These are phyloP conservation scores for Collybiopsis confluens DNA, from an alignment of 768 basidiomycete genomes.

Conservation along the genomic window DNA sequence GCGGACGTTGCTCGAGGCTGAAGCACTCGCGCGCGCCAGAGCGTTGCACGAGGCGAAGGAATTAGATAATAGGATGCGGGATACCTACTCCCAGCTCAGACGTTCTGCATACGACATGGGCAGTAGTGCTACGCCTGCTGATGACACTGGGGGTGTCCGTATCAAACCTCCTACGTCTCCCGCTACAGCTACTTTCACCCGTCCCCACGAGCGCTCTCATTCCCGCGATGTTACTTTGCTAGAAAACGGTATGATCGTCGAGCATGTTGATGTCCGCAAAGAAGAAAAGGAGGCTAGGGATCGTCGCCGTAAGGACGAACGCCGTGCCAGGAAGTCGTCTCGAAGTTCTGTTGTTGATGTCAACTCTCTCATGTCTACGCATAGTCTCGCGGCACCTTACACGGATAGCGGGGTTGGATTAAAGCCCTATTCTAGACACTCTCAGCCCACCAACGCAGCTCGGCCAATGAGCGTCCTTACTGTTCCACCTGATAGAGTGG, in stretches of 20 bases:
- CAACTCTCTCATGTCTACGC: constrained; percentile 66
- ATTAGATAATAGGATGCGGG: constrained; percentile 72
- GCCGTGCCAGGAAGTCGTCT: constrained; percentile 69
- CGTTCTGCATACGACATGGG: constrained; percentile 74
- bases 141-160: constrained; percentile 63
- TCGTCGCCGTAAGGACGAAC: constrained; percentile 65
- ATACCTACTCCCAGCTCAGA: constrained; percentile 74
- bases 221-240: constrained; percentile 76
- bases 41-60: constrained; percentile 76
- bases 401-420: constrained; percentile 56
- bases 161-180: constrained; percentile 60
- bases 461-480: constrained; percentile 63
- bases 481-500: constrained; percentile 53
- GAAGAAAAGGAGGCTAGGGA: constrained; percentile 77
- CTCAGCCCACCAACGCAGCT: constrained; percentile 38
- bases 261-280: constrained; percentile 77
- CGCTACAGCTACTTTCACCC: constrained; percentile 23
- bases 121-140: constrained; percentile 38
- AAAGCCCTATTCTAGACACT: constrained; percentile 61
- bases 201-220: constrained; percentile 44
- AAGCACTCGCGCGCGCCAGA: constrained; percentile 71
- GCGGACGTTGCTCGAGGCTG: constrained; percentile 74
- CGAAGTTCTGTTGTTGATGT: constrained; percentile 68
- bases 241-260: constrained; percentile 86
- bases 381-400: constrained; percentile 45